These are phyloP conservation scores for Pseudonitzschia multiseries DNA, from an alignment of 108 stramenopile genomes.

Conservation along the genomic window DNA sequence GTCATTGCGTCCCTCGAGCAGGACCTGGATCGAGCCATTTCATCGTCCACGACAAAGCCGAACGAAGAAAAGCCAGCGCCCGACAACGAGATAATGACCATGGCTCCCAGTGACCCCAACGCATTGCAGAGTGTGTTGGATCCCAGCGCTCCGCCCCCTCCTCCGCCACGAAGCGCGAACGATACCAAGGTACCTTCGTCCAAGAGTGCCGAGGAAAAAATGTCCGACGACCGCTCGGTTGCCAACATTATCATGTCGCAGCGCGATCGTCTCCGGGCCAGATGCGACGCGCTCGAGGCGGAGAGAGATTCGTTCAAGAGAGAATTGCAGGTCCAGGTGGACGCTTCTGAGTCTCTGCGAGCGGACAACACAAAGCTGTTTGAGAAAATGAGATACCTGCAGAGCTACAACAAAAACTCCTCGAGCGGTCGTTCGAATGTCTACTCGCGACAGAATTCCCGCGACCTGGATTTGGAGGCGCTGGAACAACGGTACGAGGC, in stretches of 20 bases:
- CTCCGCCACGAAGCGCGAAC: slow-evolving; percentile 28
- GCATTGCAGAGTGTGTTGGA: slow-evolving; percentile 70
- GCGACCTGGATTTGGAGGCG: slow-evolving; percentile 85
- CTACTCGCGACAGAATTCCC: slow-evolving; percentile 42
- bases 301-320: slow-evolving; percentile 87
- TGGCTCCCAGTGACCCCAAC: slow-evolving; percentile 44
- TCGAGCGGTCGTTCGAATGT: slow-evolving; percentile 17
- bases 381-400: slow-evolving; percentile 88
- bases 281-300: slow-evolving; percentile 80
- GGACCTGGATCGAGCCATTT: slow-evolving; percentile 76
- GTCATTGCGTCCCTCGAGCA: slow-evolving; percentile 72
- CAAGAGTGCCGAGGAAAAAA: slow-evolving; percentile 50
- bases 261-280: slow-evolving; percentile 73
- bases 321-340: slow-evolving; percentile 82
- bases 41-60: slow-evolving; percentile 36
- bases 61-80: slow-evolving; percentile 17
- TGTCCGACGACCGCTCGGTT: slow-evolving; percentile 83
- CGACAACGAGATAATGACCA: background rate
- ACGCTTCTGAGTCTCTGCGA: slow-evolving; percentile 70
- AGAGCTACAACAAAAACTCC: slow-evolving; percentile 52
- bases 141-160: slow-evolving; percentile 47
- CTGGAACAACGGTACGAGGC: slow-evolving; percentile 89
- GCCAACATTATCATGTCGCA: slow-evolving; percentile 91
- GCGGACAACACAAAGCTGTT: slow-evolving; percentile 88
- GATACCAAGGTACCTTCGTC: slow-evolving; percentile 2